phyloP scores from a whole-genome alignment of 225 moss, liverwort and hornwort species.

The Climacium dendroides region DNA sequence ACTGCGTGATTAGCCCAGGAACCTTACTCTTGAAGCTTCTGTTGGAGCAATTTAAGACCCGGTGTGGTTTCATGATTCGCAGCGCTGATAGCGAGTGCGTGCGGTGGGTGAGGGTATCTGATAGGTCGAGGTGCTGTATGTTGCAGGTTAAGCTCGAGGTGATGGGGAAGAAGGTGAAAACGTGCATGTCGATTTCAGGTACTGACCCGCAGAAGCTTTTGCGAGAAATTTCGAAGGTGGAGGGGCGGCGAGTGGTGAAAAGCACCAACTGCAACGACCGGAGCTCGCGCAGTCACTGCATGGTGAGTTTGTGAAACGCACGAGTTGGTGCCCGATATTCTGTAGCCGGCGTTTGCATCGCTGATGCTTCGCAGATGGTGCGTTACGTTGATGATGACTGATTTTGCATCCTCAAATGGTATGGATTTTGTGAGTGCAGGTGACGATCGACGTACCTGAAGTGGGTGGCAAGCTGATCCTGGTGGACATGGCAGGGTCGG shows the following conservation, averaged over 20 bases:
- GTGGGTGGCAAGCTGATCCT: conserved; percentile 80
- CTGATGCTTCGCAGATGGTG: background rate
- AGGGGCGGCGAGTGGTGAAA: conserved; percentile 62
- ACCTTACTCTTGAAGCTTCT: background rate
- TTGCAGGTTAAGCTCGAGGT: conserved; percentile 69
- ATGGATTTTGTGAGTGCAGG: conserved; percentile 14
- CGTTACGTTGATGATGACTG: background rate
- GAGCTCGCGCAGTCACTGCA: conserved; percentile 82
- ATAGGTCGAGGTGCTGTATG: background rate
- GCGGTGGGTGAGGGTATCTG: background rate
- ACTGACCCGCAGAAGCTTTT: conserved; percentile 52
- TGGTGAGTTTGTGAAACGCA: conserved; percentile 1
- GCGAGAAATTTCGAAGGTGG: conserved; percentile 62
- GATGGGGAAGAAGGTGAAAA: conserved; percentile 65
- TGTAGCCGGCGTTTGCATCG: too few species aligned
- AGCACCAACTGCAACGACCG: conserved; percentile 78
- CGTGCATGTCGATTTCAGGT: conserved; percentile 52
- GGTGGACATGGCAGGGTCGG: conserved; percentile 95
- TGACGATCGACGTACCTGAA: conserved; percentile 77
- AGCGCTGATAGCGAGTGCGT: too few species aligned
- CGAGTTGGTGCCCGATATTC: background rate
- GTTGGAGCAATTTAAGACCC: too few species aligned
- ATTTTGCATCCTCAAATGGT: background rate
- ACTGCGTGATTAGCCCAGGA: background rate
- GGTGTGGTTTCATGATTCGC: background rate